Evolutionary conservation across 352 stramenopile species (phyloP).

Genomic region (Globisporangium canariense): DNA sequence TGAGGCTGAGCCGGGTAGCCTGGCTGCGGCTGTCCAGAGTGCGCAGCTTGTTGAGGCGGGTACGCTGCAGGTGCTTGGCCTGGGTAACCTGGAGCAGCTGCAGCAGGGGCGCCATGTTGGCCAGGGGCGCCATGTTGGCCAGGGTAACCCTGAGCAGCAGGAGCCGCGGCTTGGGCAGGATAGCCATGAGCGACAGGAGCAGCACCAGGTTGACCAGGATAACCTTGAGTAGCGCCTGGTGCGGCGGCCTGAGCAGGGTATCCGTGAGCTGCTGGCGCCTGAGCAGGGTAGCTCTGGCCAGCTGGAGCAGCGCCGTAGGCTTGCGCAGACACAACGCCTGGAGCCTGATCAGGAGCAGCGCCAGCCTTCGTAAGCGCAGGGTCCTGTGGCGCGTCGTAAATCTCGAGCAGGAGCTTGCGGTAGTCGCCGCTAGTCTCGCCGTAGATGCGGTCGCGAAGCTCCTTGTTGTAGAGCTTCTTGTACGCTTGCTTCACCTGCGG

Average conservation of each 20-base stretch:
- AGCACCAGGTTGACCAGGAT: slow-evolving; percentile 4
- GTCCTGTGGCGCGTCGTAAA: slow-evolving; percentile 72
- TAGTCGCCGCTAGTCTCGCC: slow-evolving; percentile 64
- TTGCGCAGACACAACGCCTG: slow-evolving; percentile 15
- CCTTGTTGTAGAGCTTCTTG: slow-evolving; percentile 53
- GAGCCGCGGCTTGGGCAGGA: slow-evolving; percentile 3
- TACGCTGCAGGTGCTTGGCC: not conserved
- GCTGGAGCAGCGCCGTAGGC: slow-evolving; percentile 15
- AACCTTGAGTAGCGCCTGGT: slow-evolving; percentile 1
- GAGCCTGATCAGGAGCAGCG: slow-evolving; percentile 7
- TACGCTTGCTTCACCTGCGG: slow-evolving; percentile 54
- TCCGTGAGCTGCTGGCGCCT: slow-evolving; percentile 2
- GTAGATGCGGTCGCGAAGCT: slow-evolving; percentile 57
- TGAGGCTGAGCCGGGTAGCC: slow-evolving; percentile 28
- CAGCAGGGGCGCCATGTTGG: not conserved
- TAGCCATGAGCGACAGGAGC: slow-evolving; percentile 14
- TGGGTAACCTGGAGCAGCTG: slow-evolving; percentile 19
- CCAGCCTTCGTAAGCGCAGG: slow-evolving; percentile 9
- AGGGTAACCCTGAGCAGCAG: slow-evolving; percentile 8
- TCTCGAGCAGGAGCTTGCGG: slow-evolving; percentile 50
- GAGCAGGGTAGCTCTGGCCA: slow-evolving; percentile 14
- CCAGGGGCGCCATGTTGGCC: slow-evolving; percentile 4
- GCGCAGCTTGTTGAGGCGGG: slow-evolving; percentile 7
- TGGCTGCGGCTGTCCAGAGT: slow-evolving; percentile 16
- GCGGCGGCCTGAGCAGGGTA: not conserved